Base-by-base conservation (phyloP, 345 rosid species). In the Aquilaria malaccensis region DNA sequence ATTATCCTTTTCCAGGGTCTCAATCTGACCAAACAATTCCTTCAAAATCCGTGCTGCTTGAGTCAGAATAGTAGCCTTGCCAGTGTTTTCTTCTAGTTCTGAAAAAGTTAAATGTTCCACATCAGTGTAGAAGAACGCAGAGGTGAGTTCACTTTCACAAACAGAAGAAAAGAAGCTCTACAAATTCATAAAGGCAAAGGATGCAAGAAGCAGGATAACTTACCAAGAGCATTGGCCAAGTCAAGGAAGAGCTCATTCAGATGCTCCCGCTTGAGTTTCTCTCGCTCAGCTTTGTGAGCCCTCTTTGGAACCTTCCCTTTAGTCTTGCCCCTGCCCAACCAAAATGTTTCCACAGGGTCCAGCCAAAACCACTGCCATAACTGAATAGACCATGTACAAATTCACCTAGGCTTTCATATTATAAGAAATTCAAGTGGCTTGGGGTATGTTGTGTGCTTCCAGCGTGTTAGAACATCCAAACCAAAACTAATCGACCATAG, bases 191-290 rank as follows among this genome's bases (percentile, higher is more conserved):
- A 37, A 4, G 43, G 43, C 43, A 37, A 2, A 37, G 30, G 51
- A 13, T 51, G 15, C 12, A 55, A 56, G 30, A 52, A 50, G 3
- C 50, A 10, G 37, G 11, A 51, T 13, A 64, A 61, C 2, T 63
- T 88, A 91, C 99, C 97, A 32, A 95, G 84, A 33, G 86, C 81
- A 63, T 54, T 69, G 30, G 87, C 95, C 62, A 94, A 83, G 57
- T 88, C 88, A 67, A 81, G 65, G 70, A 94, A 94, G 45, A 88
- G 91, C 31, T 86, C 96, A 70, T 90, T 94, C 84, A 94, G 75
- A 67, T 86, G 97, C 77, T 91, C 96, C 7, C 97, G 97, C 75
- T 94, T 94, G 73, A 81, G 82, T 77, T 80, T 91, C 86, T 94
- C 99, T 63, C 95, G 77, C 80, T 82, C 91, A 12, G 97, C 83